A percentile compares a stretch with the other conserved stretches of the same genome.
phyloP scores from a whole-genome alignment of 2,329 filamentous ascomycete genomes.

The Berkeleyomyces rouxiae region DNA sequence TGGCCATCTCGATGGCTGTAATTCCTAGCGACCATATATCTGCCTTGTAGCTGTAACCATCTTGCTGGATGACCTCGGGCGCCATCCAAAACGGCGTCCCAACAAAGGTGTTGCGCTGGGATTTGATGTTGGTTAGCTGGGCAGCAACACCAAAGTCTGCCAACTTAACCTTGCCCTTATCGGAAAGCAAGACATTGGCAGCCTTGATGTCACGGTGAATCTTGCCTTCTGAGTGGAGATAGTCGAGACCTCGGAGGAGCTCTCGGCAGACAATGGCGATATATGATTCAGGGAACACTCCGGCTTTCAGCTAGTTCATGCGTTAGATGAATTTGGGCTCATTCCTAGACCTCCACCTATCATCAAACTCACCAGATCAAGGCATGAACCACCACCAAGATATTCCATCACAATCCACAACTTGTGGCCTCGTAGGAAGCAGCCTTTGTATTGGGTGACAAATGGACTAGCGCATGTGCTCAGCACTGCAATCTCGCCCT shows the following conservation, averaged over 20 bases:
- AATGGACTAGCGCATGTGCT: conserved; percentile 88
- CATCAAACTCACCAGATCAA: conserved; percentile 58
- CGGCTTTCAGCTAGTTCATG: conserved; percentile 59
- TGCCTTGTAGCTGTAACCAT: conserved; percentile 69
- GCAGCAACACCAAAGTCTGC: conserved; percentile 96
- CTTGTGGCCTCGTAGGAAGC: conserved; percentile 90
- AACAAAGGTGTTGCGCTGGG: conserved; percentile 91
- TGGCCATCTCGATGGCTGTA: conserved; percentile 76
- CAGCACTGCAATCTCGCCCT: conserved; percentile 88
- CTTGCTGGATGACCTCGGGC: conserved; percentile 82
- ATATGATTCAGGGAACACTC: conserved; percentile 71
- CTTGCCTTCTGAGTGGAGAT: conserved; percentile 84
- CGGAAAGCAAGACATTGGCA: conserved; percentile 85
- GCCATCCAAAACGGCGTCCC: conserved; percentile 98
- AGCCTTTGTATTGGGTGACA: conserved; percentile 92
- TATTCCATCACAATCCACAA: conserved; percentile 99
- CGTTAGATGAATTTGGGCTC: conserved; percentile 14
- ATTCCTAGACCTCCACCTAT: neutral
- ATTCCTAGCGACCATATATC: conserved; percentile 91
- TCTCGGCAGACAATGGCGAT: conserved; percentile 92
- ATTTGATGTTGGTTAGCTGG: conserved; percentile 94
- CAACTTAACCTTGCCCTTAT: conserved; percentile 79
- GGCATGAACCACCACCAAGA: conserved; percentile 82
- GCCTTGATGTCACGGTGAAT: conserved; percentile 96
- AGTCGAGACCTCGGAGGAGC: conserved; percentile 75